Evolutionary conservation across 108 stramenopile genomes (phyloP).

Genomic region (Fistulifera solaris): DNA sequence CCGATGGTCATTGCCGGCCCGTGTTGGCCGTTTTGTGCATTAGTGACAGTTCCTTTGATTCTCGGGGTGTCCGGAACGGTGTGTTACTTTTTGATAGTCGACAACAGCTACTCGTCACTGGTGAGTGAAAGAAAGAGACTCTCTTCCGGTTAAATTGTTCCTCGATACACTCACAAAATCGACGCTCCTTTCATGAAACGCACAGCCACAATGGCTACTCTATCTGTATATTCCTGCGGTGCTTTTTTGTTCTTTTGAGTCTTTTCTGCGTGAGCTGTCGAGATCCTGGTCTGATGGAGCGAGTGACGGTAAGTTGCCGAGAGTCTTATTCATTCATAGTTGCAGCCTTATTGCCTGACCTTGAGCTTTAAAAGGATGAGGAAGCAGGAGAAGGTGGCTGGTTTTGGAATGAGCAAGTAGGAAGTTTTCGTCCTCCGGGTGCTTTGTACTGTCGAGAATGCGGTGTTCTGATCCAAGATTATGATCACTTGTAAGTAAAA

Average conservation of each 20-base stretch:
- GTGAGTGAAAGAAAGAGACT: slow-evolving; percentile 27
- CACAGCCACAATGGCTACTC: slow-evolving; percentile 65
- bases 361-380: no score
- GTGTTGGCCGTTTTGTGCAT: slow-evolving; percentile 86
- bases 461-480: slow-evolving; percentile 61
- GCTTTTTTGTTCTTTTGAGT: slow-evolving; percentile 43
- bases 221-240: slow-evolving; percentile 65
- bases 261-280: slow-evolving; percentile 77
- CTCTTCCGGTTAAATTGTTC: neutral
- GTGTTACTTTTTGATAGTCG: slow-evolving; percentile 59
- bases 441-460: slow-evolving; percentile 69
- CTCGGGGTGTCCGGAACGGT: slow-evolving; percentile 49
- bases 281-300: slow-evolving; percentile 81
- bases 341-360: no score
- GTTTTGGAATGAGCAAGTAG: slow-evolving; percentile 90
- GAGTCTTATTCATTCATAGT: no score
- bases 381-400: slow-evolving; percentile 79
- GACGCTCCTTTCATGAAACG: neutral
- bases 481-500: slow-evolving; percentile 60
- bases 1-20: slow-evolving; percentile 84
- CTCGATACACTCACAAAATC: neutral
- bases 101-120: slow-evolving; percentile 40
- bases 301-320: slow-evolving; percentile 27
- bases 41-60: slow-evolving; percentile 78
- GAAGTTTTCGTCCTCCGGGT: slow-evolving; percentile 78